phyloP scores from a whole-genome alignment of 2,329 filamentous ascomycete species.

The Fusarium sp. region DNA sequence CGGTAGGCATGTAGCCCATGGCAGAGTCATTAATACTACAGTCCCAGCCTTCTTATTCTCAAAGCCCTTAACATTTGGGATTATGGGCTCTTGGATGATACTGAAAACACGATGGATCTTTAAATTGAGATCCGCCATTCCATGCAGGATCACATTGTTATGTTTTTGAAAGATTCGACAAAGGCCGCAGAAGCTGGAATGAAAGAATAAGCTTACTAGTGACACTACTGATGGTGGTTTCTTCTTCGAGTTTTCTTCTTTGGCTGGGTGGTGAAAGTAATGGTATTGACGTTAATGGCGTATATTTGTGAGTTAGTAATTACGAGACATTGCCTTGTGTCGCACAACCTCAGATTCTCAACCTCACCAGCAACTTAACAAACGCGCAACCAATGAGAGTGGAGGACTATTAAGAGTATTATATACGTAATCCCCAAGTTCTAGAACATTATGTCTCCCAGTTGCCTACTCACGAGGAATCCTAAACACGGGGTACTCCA shows the following conservation, averaged over 20 bases:
- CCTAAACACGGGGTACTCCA: conserved; percentile 29
- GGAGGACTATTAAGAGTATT: too few species aligned
- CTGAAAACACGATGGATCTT: not conserved
- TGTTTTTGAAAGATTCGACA: not conserved
- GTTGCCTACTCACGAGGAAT: not conserved
- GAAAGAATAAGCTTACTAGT: not conserved
- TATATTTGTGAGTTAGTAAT: not conserved
- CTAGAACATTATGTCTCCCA: too few species aligned
- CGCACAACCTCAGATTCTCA: too few species aligned
- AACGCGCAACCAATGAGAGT: too few species aligned
- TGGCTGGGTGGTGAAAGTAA: not conserved
- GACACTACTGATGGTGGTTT: not conserved
- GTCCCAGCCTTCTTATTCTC: too few species aligned
- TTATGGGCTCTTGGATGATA: not conserved
- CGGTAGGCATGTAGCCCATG: too few species aligned
- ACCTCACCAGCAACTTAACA: too few species aligned
- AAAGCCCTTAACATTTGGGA: not conserved
- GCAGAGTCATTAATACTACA: too few species aligned
- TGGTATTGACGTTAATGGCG: not conserved
- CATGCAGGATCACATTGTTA: not conserved
- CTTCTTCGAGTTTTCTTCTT: too few species aligned
- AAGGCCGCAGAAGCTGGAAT: not conserved
- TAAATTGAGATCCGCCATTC: not conserved
- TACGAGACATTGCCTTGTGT: not conserved
- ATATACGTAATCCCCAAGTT: too few species aligned